Conservation (phyloP, 495 filamentous ascomycete genomes). For the Neurospora tetraspora region DNA sequence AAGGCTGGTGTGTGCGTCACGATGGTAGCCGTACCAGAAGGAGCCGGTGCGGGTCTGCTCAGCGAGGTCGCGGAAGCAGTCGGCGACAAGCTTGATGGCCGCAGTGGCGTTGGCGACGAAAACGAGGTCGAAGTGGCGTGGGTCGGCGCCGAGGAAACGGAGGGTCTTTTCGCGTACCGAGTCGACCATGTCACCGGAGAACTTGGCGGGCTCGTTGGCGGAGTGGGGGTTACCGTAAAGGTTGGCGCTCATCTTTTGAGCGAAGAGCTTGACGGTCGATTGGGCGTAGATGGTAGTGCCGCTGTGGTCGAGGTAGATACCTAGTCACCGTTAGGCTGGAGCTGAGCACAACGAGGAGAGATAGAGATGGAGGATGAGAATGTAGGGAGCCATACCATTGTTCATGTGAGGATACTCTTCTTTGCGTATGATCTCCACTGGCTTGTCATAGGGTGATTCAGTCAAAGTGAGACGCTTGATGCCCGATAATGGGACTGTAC, state of each 20-base stretch:
- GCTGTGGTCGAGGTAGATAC: constrained; percentile 64
- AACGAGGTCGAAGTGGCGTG: constrained; percentile 73
- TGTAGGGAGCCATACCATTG: constrained; percentile 19
- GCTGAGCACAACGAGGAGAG: background rate
- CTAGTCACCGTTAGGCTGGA: constrained; percentile 10
- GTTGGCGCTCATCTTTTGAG: constrained; percentile 42
- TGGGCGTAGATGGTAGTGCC: constrained; percentile 64
- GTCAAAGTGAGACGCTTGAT: background rate
- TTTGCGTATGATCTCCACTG: constrained; percentile 32
- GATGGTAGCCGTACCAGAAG: constrained; percentile 69
- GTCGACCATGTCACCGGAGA: constrained; percentile 52
- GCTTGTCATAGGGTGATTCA: constrained; percentile 18
- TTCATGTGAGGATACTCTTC: constrained; percentile 41
- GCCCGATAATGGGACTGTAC: background rate
- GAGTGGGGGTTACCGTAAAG: constrained; percentile 75
- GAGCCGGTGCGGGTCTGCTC: constrained; percentile 28
- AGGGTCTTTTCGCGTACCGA: constrained; percentile 50
- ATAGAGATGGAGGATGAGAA: background rate
- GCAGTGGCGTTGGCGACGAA: constrained; percentile 92
- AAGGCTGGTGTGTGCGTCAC: constrained; percentile 63
- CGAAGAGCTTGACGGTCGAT: constrained; percentile 51
- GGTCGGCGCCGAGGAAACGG: constrained; percentile 78
- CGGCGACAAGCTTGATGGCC: constrained; percentile 71
- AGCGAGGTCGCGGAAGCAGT: constrained; percentile 49
- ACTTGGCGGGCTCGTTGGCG: constrained; percentile 50